These are phyloP conservation scores for Aspergillus ustus DNA, from an alignment of 2,329 filamentous ascomycete species.

Conservation along the genomic window DNA sequence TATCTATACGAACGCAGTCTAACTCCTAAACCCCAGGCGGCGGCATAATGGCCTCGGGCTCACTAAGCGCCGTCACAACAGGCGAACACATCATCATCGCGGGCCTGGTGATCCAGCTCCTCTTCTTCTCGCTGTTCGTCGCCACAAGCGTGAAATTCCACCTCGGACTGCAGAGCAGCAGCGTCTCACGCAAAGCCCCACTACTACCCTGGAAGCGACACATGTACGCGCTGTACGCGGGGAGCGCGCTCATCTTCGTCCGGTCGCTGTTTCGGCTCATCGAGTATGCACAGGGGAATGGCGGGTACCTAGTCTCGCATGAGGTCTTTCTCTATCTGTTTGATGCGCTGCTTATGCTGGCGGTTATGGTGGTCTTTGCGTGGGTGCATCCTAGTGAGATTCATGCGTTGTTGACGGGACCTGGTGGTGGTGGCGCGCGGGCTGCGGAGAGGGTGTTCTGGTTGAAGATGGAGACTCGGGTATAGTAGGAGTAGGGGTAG, in stretches of 20 bases:
- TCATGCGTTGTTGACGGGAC: neutral
- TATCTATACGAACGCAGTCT: too few species aligned
- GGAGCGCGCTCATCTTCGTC: neutral
- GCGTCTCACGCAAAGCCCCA: neutral
- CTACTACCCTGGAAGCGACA: neutral
- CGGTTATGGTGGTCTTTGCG: neutral
- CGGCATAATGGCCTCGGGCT: conserved; percentile 7
- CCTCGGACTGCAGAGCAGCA: neutral
- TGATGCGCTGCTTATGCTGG: neutral
- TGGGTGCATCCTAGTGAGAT: neutral
- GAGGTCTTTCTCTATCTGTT: neutral
- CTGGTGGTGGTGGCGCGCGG: too few species aligned
- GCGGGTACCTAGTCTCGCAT: neutral
- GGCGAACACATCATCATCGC: conserved; percentile 17
- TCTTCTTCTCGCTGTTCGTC: conserved; percentile 19
- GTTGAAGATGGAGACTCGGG: neutral
- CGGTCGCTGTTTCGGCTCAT: neutral
- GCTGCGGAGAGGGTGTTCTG: neutral
- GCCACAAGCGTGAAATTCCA: conserved; percentile 3
- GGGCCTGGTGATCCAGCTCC: conserved; percentile 17
- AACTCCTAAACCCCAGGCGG: conserved; percentile 1
- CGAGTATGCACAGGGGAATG: neutral
- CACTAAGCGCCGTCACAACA: neutral
- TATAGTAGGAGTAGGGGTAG: too few species aligned
- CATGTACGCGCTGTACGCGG: neutral